A percentile compares a stretch with the other conserved stretches of the same genome.
Evolutionary conservation across 2,329 filamentous ascomycete genomes (phyloP).

Genomic region (Fusarium mangiferae): DNA sequence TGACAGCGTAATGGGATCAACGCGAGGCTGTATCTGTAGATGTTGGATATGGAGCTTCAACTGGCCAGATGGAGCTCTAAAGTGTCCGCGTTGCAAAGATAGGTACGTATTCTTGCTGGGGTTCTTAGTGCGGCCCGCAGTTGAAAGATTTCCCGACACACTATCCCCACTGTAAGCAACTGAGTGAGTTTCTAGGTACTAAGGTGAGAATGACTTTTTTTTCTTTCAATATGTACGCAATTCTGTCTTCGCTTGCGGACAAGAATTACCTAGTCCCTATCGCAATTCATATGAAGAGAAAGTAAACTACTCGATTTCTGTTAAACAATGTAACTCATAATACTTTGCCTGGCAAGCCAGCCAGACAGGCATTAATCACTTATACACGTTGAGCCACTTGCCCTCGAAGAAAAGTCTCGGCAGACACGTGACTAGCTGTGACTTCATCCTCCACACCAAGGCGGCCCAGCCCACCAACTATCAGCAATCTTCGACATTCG

Average conservation of each 20-base stretch:
- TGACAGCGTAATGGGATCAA: background rate
- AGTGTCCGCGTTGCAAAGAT: background rate
- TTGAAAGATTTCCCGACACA: constrained; percentile 19
- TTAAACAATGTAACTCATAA: background rate
- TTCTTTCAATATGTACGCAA: background rate
- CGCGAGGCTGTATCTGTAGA: constrained; percentile 17
- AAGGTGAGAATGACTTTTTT: background rate
- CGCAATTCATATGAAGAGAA: background rate
- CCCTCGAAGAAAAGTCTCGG: constrained; percentile 29
- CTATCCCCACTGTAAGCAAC: constrained; percentile 3
- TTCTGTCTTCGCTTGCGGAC: background rate
- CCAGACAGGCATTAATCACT: background rate
- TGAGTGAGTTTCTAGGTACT: background rate
- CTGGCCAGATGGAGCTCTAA: constrained; percentile 46
- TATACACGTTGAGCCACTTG: background rate
- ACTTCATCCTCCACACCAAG: constrained; percentile 45
- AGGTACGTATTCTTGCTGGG: constrained; percentile 38
- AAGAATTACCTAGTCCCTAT: background rate
- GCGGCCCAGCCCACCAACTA: constrained; percentile 45
- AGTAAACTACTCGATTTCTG: background rate
- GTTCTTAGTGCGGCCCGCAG: constrained; percentile 19
- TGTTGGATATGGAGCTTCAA: constrained; percentile 37
- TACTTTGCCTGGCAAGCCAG: background rate
- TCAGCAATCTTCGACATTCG: constrained; percentile 40
- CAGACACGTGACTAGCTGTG: constrained; percentile 42